These are phyloP conservation scores for Quercus robur DNA, from an alignment of 306 rosid genomes.

Conservation along the genomic window DNA sequence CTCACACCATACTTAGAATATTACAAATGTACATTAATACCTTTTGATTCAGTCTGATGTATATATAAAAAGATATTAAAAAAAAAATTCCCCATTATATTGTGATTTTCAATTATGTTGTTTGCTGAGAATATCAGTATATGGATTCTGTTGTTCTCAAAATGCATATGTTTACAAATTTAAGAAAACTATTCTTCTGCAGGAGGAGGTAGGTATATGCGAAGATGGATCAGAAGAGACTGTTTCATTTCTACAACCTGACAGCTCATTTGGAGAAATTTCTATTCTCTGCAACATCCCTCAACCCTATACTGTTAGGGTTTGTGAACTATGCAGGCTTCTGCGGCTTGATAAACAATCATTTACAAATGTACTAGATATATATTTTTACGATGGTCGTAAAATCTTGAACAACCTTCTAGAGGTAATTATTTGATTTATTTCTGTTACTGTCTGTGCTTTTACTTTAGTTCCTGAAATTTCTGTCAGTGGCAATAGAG, in stretches of 20 bases:
- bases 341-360: constrained; percentile 91
- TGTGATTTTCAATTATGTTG: background rate
- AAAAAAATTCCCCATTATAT: background rate
- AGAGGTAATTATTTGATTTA: constrained; percentile 48
- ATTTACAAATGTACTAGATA: constrained; percentile 78
- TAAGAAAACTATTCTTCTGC: constrained; percentile 21
- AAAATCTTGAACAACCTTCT: constrained; percentile 87
- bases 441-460: background rate
- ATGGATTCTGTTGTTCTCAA: background rate
- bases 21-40: constrained; percentile 1
- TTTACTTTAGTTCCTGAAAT: constrained; percentile 2
- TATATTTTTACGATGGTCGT: constrained; percentile 83
- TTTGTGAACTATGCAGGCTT: constrained; percentile 80
- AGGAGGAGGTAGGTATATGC: constrained; percentile 75
- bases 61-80: background rate
- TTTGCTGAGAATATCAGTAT: background rate
- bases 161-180: constrained; percentile 1
- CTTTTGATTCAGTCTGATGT: background rate
- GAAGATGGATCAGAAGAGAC: constrained; percentile 82
- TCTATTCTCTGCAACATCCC: constrained; percentile 97
- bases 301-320: constrained; percentile 87
- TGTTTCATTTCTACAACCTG: constrained; percentile 45
- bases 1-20: background rate
- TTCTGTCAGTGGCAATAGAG: background rate
- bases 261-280: constrained; percentile 78